Evolutionary conservation across 352 stramenopile genomes (phyloP), one percentile per base, ranked within the genome.

Genomic region (Pythium sp.): DNA sequence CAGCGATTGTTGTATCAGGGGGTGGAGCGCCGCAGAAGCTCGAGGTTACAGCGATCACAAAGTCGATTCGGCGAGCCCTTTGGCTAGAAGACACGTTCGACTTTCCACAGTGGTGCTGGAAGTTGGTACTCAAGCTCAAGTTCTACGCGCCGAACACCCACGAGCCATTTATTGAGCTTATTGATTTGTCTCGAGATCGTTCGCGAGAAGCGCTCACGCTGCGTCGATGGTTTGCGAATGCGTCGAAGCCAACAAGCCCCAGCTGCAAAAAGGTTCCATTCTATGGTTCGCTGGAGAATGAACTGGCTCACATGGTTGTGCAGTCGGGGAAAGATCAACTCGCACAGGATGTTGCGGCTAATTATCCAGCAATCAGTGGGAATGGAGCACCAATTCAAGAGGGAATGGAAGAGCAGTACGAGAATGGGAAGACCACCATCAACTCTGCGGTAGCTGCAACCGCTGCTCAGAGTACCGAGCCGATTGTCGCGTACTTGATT

Each of bases 101-200:
- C 68, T 94, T 96, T 57, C 77, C 89, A 26, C 79, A 85, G 12
- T 96, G 88, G 88, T 94, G 86, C 68, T 96, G 88, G 88, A 87
- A 82, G 62, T 56, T 94, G 2, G 90, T 96, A 69, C 77, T 94
- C 1, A 93, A 92, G 67, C 74, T 96, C 47, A 79, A 82, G 18
- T 94, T 96, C 72, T 92, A 96, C 65, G 92, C 85, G 9, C 82
- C 82, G 1, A 76, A 75, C 24, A 85, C 80, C 0, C 82, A 92
- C 28, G 72, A 90, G 34, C 86, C 88, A 6, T 80, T 93, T 58
- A 57, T 94, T 0, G 71, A 75, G 22, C 74, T 94, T 1, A 91
- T 96, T 26, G 77, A 93, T 65, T 71, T 96, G n/a, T 72, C 77
- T 20, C 81, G 81, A 18, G 86, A 94, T 67, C 79, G 87, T 4